Conservation (phyloP, 345 rosid species). For the Lenwebbia sp. region DNA sequence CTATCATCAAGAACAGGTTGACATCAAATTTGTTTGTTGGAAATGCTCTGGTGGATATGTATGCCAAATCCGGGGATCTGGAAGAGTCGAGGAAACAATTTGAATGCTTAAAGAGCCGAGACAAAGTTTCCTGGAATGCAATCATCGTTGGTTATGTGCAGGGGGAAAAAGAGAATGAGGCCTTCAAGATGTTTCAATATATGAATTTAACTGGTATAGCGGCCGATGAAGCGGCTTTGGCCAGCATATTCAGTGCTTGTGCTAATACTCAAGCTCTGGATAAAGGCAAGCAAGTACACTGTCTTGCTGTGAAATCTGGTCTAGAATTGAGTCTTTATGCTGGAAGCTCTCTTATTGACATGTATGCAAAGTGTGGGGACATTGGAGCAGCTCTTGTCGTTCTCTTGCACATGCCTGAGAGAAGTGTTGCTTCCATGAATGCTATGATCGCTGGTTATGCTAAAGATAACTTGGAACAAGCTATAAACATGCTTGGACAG, state of each 20-base stretch:
- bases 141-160: slow-evolving; percentile 84
- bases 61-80: slow-evolving; percentile 74
- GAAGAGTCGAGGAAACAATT: slow-evolving; percentile 64
- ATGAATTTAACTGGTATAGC: slow-evolving; percentile 39
- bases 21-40: slow-evolving; percentile 62
- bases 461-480: slow-evolving; percentile 36
- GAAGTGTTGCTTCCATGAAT: slow-evolving; percentile 70
- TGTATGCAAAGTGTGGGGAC: slow-evolving; percentile 72
- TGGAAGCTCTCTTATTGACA: slow-evolving; percentile 86
- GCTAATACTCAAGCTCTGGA: slow-evolving; percentile 51
- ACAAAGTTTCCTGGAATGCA: slow-evolving; percentile 87
- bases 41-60: slow-evolving; percentile 90
- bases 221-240: slow-evolving; percentile 76
- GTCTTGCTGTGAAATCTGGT: slow-evolving; percentile 56
- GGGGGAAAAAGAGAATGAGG: slow-evolving; percentile 59
- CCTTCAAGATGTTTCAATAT: slow-evolving; percentile 52
- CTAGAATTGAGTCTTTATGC: slow-evolving; percentile 64
- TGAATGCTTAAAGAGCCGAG: slow-evolving; percentile 44
- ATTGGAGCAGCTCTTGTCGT: slow-evolving; percentile 33
- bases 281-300: slow-evolving; percentile 59
- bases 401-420: slow-evolving; percentile 42
- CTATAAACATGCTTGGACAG: slow-evolving; percentile 39
- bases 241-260: slow-evolving; percentile 74
- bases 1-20: slow-evolving; percentile 49
- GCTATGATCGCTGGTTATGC: slow-evolving; percentile 80